phyloP scores from a whole-genome alignment of 148 eudicot species.

The Selenicereus undatus region DNA sequence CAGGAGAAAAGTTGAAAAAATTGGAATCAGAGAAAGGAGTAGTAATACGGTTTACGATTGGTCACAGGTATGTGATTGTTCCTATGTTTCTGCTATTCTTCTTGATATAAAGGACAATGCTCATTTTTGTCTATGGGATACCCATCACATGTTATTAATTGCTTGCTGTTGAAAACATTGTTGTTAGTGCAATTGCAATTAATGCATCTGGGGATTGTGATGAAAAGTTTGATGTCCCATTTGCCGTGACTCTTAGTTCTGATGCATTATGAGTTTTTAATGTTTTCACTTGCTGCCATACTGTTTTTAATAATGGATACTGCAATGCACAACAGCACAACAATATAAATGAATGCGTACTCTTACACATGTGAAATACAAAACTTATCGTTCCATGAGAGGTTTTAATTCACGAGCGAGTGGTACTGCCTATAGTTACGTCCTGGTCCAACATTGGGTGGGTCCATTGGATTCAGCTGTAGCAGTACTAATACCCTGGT shows the following conservation, averaged over 20 bases:
- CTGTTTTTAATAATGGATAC: neutral
- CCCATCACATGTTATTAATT: neutral
- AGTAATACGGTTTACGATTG: slow-evolving; percentile 87
- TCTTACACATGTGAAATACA: neutral
- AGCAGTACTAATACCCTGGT: no score
- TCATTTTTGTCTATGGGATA: neutral
- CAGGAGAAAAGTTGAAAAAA: slow-evolving; percentile 71
- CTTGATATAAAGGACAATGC: neutral
- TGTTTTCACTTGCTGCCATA: neutral
- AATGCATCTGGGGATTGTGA: slow-evolving; percentile 2
- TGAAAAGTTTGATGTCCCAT: neutral
- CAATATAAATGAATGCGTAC: neutral
- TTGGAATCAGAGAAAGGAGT: slow-evolving; percentile 90
- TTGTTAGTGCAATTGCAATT: neutral
- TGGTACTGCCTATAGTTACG: no score
- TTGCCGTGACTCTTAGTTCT: neutral
- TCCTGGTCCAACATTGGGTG: no score
- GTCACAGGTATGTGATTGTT: slow-evolving; percentile 64
- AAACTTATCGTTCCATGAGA: neutral
- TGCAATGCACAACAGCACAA: neutral
- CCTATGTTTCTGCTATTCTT: neutral
- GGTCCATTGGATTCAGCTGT: no score
- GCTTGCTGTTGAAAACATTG: neutral
- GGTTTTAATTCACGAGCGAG: neutral
- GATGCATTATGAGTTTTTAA: neutral